Conservation (phyloP, 1,139 yeast genomes). For the Sporopachydermia cereana region DNA sequence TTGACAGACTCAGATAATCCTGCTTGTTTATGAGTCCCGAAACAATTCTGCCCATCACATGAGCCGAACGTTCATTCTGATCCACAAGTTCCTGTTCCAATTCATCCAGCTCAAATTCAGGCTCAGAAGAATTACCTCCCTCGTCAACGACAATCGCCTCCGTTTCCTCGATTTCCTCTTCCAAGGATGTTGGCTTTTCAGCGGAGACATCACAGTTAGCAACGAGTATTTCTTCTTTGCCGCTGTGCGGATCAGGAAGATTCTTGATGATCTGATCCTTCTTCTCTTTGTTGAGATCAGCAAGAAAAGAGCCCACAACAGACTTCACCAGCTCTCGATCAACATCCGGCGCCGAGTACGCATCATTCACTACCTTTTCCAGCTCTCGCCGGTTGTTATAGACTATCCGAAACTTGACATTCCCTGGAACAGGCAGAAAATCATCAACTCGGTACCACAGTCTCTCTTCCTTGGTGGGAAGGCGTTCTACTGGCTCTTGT, state of each 20-base stretch:
- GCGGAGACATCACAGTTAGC: neutral
- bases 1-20: constrained; percentile 2
- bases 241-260: neutral
- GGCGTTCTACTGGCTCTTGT: neutral
- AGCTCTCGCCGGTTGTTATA: neutral
- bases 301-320: neutral
- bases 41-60: neutral
- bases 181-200: neutral
- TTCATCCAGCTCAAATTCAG: neutral
- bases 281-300: neutral
- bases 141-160: neutral
- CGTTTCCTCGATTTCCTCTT: neutral
- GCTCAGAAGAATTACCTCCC: neutral
- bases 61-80: neutral
- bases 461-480: neutral
- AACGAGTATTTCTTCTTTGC: neutral
- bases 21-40: constrained; percentile 1
- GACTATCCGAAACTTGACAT: constrained; percentile 3
- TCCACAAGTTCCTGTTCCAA: neutral
- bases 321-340: neutral
- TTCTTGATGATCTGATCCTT: neutral
- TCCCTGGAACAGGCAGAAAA: constrained; percentile 1
- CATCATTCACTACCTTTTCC: neutral
- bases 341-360: neutral
- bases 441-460: constrained; percentile 3